Conservation (phyloP, 257 asterid species). For the Jacaranda mimosifolia region DNA sequence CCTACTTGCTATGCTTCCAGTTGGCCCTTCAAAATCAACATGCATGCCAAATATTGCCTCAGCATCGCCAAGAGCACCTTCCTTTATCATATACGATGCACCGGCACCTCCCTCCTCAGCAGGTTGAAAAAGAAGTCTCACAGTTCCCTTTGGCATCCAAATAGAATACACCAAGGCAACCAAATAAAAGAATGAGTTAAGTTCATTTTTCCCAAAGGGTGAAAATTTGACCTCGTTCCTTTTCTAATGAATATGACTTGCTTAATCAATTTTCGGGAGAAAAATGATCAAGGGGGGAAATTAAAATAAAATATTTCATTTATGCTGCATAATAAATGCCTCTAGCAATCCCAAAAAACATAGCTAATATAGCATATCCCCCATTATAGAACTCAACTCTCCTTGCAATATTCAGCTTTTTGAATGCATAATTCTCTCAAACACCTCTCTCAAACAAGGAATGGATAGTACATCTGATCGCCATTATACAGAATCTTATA, state of each 20-base stretch:
- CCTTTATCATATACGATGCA: conserved; percentile 76
- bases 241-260: too few relatives aligned
- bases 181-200: not conserved
- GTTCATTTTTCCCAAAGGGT: not conserved
- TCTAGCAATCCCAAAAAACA: not conserved
- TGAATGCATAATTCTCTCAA: not conserved
- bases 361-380: not conserved
- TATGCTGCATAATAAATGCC: not conserved
- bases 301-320: not conserved
- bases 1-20: conserved; percentile 65
- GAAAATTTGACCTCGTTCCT: not conserved
- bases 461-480: not conserved
- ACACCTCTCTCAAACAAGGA: not conserved
- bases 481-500: conserved; percentile 6
- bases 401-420: not conserved
- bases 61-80: conserved; percentile 82
- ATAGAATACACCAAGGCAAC: conserved; percentile 5
- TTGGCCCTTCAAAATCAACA: conserved; percentile 54
- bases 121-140: conserved; percentile 90
- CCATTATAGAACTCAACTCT: not conserved
- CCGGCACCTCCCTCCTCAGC: conserved; percentile 98
- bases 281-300: not conserved
- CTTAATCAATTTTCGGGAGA: not conserved
- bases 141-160: conserved; percentile 73
- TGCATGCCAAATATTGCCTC: conserved; percentile 91